Percentiles rank a stretch among this genome's conserved stretches.
phyloP scores from a whole-genome alignment of 2,329 filamentous ascomycete genomes.

The Colletotrichum brevisporum region DNA sequence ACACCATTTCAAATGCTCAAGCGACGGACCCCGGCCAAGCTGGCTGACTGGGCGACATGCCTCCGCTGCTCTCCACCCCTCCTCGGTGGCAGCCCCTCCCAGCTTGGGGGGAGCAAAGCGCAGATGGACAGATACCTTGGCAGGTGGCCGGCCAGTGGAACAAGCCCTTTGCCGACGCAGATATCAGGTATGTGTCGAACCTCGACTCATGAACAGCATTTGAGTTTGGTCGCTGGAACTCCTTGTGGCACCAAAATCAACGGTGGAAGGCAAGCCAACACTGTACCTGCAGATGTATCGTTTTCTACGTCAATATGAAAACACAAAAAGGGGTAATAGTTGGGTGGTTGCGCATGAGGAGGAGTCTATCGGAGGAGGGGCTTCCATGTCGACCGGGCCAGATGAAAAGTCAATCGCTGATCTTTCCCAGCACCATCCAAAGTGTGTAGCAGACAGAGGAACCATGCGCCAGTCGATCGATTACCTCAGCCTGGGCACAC shows the following conservation, averaged over 20 bases:
- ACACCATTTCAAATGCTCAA: conserved; percentile 26
- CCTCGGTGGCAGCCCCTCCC: conserved; percentile 19
- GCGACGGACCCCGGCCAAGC: conserved; percentile 1
- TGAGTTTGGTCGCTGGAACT: neutral
- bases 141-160: neutral
- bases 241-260: neutral
- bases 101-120: conserved; percentile 26
- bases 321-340: conserved; percentile 4
- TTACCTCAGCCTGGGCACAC: neutral
- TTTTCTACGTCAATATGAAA: neutral
- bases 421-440: conserved; percentile 14
- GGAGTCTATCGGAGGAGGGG: conserved; percentile 1
- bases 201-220: neutral
- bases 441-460: conserved; percentile 4
- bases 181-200: neutral
- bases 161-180: neutral
- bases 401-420: conserved; percentile 36
- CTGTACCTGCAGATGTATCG: neutral
- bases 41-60: conserved; percentile 23
- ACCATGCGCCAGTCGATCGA: conserved; percentile 9
- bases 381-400: conserved; percentile 27
- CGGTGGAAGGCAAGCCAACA: neutral
- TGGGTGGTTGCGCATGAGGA: conserved; percentile 3
- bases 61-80: conserved; percentile 11
- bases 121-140: neutral